Conservation (phyloP, 306 rosid species). For the Prinsepia uniflora region DNA sequence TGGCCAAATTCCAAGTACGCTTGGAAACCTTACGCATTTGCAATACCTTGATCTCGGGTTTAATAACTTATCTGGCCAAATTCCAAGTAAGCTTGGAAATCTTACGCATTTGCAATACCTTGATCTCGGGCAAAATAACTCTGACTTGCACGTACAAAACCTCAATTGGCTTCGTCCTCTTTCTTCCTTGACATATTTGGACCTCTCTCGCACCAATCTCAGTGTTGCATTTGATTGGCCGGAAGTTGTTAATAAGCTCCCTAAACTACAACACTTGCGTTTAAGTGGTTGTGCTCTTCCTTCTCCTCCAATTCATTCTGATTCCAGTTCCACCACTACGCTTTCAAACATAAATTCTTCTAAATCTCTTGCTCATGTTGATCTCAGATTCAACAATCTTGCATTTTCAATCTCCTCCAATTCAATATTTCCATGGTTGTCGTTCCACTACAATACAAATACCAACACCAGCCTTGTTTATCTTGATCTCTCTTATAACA, state of each 20-base stretch:
- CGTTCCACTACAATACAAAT: too few species aligned
- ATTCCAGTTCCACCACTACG: not conserved
- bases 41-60: too few species aligned
- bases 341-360: not conserved
- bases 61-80: too few species aligned
- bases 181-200: slow-evolving; percentile 1
- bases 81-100: slow-evolving; percentile 3
- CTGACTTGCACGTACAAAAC: not conserved
- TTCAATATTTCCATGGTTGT: not conserved
- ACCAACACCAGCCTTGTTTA: not conserved
- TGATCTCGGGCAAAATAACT: not conserved
- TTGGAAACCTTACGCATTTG: too few species aligned
- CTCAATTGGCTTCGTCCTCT: slow-evolving; percentile 5
- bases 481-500: not conserved
- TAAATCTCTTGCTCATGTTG: not conserved
- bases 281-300: not conserved
- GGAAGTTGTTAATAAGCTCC: not conserved
- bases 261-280: not conserved
- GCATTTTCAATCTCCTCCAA: too few species aligned
- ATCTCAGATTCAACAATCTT: not conserved
- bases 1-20: too few species aligned
- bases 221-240: not conserved
- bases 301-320: too few species aligned
- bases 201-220: accelerated
- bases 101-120: not conserved